Evolutionary conservation across 2,329 filamentous ascomycete genomes (phyloP), one percentile per base, ranked within the genome.

Genomic region (Torrubiella hemipterigena): DNA sequence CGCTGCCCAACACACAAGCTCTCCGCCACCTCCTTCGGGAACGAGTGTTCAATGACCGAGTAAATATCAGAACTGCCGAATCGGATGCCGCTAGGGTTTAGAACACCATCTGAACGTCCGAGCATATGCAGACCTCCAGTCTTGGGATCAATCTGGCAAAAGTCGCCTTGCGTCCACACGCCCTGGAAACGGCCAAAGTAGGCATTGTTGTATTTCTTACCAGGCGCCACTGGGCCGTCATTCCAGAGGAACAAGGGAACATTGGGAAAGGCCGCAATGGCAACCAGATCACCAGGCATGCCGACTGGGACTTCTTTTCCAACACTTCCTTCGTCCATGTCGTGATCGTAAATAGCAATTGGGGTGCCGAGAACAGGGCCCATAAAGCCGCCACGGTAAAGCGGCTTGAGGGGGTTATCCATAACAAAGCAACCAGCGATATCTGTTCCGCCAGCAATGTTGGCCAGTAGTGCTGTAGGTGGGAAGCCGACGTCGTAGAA

Each of bases 11-110:
- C 81, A 34, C 82, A 89, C 17, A 91, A 64, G n/a, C 75, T 77
- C 47, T 91, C 84, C 4, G 64, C 63, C 4, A 91, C 57, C 30
- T 65, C 58, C 12, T 68, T 62, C 0, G 70, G 58, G 38, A 89
- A 87, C 33, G 68, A 59, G 16, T 64, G 58, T 53, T 84, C 79
- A 4, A 87, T 53, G 1, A 87, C 78, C 10, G 67, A 69, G 51
- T 91, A 93, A 20, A 91, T 80, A 51, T 91, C 84, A 1, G 81
- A 76, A 5, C 74, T 81, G 0, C 83, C 84, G 45, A 91, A 93
- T 0, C 83, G 67, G 9, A 91, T 75, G 0, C 83, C 83, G 6
- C 69, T 76, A 0, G 83, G 83, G 47, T 91, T 91, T 31, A 91
- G 56, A 3, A 91, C 82, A 10, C 82, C 83, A 46, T 91, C 83